Evolutionary conservation across 1,139 yeast species (phyloP), one percentile per base, ranked within the genome.

Genomic region (Tardiomyces depauwii): DNA sequence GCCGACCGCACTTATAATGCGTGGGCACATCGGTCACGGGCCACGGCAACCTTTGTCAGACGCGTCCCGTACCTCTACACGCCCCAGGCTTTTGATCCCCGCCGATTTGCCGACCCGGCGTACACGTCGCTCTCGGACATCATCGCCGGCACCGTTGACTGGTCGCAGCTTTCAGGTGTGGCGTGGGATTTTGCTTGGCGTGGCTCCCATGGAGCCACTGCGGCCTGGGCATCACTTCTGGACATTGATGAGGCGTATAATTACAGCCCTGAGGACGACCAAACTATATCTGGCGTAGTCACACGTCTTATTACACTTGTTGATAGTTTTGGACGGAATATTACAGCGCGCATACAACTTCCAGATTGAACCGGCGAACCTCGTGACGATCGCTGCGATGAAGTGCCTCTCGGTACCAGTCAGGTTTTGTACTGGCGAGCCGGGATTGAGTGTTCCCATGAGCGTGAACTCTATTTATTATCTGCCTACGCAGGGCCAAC

Each of bases 1-100:
- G 81, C 86, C 0, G 87, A 81, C 51, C 72, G 75, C 48, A 64
- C 73, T 38, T 64, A 74, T 1, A 63, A 61, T 4, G 74, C 74
- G 49, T 77, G 58, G 58, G 44, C 44, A 23, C 79, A 79, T 59
- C 36, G 25, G 25, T 21, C 25, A 4, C 7, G 25, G 25, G 10
- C 36, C 16, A 10, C 36, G 16, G 36, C 16, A 13, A 3, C 36
- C 4, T 30, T 30, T 10, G 5, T 30, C 11, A 5, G 36, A 5
- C 16, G 16, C 16, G 36, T 13, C 36, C 36, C 36, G 5, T 30
- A 30, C 11, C 16, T 30, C 36, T 30, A 30, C 16, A 30, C 36
- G 5, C 36, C 36, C 5, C n/a, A 30, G n/a, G n/a, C n/a, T 3
- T 30, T 5, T 5, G 36, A 30, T 11, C 36, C 11, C 10, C n/a